phyloP scores from a whole-genome alignment of 768 basidiomycete genomes.

The Porphyrellus cyaneotinctus region DNA sequence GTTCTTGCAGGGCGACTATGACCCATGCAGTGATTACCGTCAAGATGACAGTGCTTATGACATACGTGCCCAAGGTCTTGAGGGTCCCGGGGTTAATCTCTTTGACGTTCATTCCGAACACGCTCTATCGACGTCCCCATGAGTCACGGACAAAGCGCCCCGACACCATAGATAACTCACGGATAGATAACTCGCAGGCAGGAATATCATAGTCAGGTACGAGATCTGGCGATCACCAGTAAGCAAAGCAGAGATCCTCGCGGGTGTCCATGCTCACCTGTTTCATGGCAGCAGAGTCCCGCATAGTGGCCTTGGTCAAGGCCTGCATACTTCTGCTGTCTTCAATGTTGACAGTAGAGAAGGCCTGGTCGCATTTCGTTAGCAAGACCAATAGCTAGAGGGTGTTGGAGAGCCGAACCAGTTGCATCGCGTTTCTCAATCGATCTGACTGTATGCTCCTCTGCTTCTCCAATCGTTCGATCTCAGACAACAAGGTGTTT shows the following conservation, averaged over 20 bases:
- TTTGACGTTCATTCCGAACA: conserved; percentile 28
- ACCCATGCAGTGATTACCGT: conserved; percentile 54
- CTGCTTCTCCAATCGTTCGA: conserved; percentile 37
- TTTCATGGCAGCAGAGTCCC: conserved; percentile 41
- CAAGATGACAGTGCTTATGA: conserved; percentile 44
- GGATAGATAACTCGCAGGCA: conserved; percentile 48
- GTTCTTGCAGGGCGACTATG: conserved; percentile 47
- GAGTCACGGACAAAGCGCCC: not conserved
- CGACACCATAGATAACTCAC: conserved; percentile 11
- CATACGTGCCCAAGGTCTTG: conserved; percentile 36
- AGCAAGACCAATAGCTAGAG: not conserved
- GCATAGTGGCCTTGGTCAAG: conserved; percentile 45
- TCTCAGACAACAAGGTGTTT: conserved; percentile 35
- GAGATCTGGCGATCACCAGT: conserved; percentile 37
- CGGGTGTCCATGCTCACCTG: conserved; percentile 12
- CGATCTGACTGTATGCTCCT: conserved; percentile 27
- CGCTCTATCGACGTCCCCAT: conserved; percentile 25
- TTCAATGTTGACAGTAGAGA: conserved; percentile 55
- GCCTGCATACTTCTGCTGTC: conserved; percentile 51
- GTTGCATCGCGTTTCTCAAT: conserved; percentile 30
- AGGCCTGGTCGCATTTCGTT: conserved; percentile 39
- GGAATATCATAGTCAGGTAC: conserved; percentile 58
- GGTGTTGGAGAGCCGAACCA: conserved; percentile 18
- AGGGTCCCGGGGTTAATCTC: conserved; percentile 28
- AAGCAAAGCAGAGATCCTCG: not conserved